Evolutionary conservation across 148 eudicot genomes (phyloP), one percentile per base, ranked within the genome.

Genomic region (Selenicereus undatus): DNA sequence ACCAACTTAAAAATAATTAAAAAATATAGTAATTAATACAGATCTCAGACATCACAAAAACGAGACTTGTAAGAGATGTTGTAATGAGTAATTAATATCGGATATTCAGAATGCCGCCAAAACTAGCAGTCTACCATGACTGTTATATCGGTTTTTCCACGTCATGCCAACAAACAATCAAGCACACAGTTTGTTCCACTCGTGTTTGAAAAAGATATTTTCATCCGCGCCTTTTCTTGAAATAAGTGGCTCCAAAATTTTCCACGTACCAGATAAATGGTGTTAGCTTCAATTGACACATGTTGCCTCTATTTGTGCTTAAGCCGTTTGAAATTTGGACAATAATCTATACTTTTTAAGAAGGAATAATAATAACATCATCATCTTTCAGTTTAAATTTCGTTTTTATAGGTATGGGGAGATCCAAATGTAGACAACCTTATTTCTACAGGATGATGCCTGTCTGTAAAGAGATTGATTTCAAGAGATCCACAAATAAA

Each of bases 121-220:
- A 17, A 22, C 13, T 2, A n/a, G n/a, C n/a, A n/a, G n/a, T n/a
- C n/a, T n/a, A 30, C 16, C 30, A 78, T 22, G 32, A 50, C 22
- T 29, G 24, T 50, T 56, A 42, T 35, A 10, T 79, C 6, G 32
- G 17, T 52, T 75, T 79, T 79, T 79, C 81, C 76, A 79, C 81
- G 73, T 71, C 69, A 71, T 54, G 68, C 51, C 14, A 54, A 24
- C 45, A 52, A 54, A 24, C 45, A 52, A 70, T 54, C 50, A 29
- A 79, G 35, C 29, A 79, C 29, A 79, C 76, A 51, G 50, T 51
- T 65, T 78, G 36, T 65, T 48, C 80, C 73, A 78, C 73, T 43
- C 43, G 27, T 78, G 81, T 68, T 78, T 13, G 26, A 16, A 7
- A 73, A 72, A 45, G 0, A 32, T 3, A 13, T 14, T 48, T 10